Percentiles rank a stretch among this genome's conserved stretches.
These are phyloP conservation scores for Madurella mycetomatis DNA, from an alignment of 2,329 filamentous ascomycete genomes.

Conservation along the genomic window DNA sequence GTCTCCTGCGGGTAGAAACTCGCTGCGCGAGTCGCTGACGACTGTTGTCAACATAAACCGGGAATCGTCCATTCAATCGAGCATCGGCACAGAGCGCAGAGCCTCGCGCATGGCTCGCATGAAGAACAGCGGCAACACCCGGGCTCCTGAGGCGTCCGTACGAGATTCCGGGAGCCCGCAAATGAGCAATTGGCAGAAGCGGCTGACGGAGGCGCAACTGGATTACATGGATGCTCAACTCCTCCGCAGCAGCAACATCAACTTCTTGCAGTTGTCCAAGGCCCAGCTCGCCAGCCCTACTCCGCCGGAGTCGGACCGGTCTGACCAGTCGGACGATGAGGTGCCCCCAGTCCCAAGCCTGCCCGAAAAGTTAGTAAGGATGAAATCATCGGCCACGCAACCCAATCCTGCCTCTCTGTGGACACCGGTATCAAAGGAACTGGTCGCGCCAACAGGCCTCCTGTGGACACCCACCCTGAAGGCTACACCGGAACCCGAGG, in stretches of 20 bases:
- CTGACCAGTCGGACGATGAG: constrained; percentile 38
- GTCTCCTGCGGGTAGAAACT: constrained; percentile 28
- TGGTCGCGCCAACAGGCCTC: constrained; percentile 11
- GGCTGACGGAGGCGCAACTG: constrained; percentile 42
- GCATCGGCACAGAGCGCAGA: constrained; percentile 36
- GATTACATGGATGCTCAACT: constrained; percentile 41
- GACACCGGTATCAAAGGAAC: constrained; percentile 19
- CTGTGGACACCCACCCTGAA: constrained; percentile 27
- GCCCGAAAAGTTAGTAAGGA: neutral
- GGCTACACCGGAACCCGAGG: constrained; percentile 9
- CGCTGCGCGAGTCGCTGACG: constrained; percentile 31
- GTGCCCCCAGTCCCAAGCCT: constrained; percentile 4
- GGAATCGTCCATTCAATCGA: constrained; percentile 29
- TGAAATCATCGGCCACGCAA: neutral
- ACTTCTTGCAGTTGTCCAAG: constrained; percentile 35
- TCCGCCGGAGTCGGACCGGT: constrained; percentile 49
- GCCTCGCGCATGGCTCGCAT: constrained; percentile 37
- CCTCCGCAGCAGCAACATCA: constrained; percentile 36
- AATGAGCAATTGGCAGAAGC: constrained; percentile 41
- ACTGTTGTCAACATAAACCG: constrained; percentile 18
- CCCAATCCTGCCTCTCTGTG: constrained; percentile 25
- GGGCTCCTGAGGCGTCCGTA: constrained; percentile 27
- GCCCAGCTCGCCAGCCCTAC: constrained; percentile 47
- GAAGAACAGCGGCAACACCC: constrained; percentile 29
- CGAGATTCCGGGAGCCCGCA: constrained; percentile 32